Conservation (phyloP, 306 rosid species). For the Echinosophora koreensis region DNA sequence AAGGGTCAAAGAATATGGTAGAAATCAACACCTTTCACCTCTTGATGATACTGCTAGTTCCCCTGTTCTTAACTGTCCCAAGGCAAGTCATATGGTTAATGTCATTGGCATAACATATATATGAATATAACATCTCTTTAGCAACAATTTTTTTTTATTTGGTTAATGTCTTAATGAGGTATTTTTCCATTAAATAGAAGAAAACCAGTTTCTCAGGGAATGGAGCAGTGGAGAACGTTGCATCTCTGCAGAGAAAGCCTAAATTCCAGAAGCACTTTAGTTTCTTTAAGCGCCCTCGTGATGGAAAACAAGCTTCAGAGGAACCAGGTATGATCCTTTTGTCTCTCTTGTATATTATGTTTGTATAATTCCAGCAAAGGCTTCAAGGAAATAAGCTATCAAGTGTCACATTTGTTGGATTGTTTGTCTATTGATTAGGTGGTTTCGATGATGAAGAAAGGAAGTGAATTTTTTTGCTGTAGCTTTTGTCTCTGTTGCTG, state of each 20-base stretch:
- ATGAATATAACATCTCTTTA: neutral
- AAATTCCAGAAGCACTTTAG: conserved; percentile 59
- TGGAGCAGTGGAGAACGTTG: conserved; percentile 52
- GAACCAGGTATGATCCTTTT: conserved; percentile 60
- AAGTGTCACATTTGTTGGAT: conserved; percentile 32
- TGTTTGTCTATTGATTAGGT: conserved; percentile 48
- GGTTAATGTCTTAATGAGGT: neutral
- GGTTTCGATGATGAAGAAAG: conserved; percentile 56
- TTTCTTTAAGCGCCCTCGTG: conserved; percentile 55
- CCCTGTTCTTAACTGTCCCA: conserved; percentile 54
- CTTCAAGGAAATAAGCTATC: conserved; percentile 26
- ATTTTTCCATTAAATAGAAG: conserved; percentile 52
- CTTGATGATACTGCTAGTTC: conserved; percentile 99
- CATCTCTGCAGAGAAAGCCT: conserved; percentile 61
- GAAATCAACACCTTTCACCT: conserved; percentile 55
- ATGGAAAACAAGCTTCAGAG: conserved; percentile 63
- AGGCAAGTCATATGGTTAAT: conserved; percentile 55
- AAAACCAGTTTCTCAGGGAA: conserved; percentile 48
- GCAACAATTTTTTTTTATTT: neutral
- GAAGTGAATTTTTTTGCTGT: conserved; percentile 50
- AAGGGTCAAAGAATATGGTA: conserved; percentile 57
- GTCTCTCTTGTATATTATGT: conserved; percentile 1
- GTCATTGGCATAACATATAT: conserved; percentile 2
- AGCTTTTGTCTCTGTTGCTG: conserved; percentile 45
- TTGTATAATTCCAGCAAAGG: neutral